Conservation (phyloP, 176 grass and related monocot species). For the Triticum urartu region DNA sequence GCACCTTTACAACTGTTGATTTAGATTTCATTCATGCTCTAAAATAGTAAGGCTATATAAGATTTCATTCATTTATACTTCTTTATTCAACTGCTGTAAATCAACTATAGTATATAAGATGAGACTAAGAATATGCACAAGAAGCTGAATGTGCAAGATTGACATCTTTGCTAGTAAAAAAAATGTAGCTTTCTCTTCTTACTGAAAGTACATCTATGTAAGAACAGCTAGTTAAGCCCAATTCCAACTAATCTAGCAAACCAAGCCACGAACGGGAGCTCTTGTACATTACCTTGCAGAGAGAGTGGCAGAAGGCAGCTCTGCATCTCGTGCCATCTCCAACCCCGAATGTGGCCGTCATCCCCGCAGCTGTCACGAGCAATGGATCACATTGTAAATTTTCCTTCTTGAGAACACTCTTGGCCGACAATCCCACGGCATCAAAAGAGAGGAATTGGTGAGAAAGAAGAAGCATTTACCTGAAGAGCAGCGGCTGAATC, state of each 20-base stretch:
- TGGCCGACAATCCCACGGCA: not conserved
- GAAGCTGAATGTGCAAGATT: not conserved
- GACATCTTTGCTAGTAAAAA: not conserved
- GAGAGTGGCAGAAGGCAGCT: slow-evolving; percentile 52
- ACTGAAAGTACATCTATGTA: not conserved
- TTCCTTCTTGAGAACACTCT: not conserved
- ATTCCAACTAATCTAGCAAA: not conserved
- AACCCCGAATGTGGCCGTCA: slow-evolving; percentile 71
- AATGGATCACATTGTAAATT: not conserved
- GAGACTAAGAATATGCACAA: not conserved
- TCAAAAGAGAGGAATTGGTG: not conserved
- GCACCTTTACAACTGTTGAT: not conserved
- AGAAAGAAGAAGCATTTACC: slow-evolving; percentile 39
- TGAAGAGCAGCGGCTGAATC: slow-evolving; percentile 61
- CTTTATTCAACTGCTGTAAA: not conserved
- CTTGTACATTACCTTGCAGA: slow-evolving; percentile 40
- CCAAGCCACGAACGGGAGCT: not conserved
- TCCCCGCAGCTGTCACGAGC: slow-evolving; percentile 57
- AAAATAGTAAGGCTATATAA: not conserved
- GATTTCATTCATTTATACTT: not conserved
- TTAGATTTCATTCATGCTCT: not conserved
- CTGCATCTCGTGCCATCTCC: slow-evolving; percentile 76
- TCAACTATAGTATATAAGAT: not conserved
- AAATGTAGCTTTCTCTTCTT: not conserved
- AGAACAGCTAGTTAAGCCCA: not conserved